Conservation (phyloP, 306 rosid species). For the Citrullus amarus region DNA sequence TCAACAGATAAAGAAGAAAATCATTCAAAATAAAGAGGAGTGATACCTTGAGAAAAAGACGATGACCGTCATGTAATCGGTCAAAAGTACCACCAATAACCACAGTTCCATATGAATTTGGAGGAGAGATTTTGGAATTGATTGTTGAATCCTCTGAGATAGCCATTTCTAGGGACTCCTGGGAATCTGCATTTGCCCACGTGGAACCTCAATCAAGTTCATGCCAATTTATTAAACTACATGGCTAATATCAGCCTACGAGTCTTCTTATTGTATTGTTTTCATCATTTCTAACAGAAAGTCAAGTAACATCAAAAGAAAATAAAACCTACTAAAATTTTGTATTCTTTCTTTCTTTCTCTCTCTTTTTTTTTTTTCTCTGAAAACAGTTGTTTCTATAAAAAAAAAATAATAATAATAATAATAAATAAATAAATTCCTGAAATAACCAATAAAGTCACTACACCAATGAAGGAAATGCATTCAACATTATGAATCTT, state of each 20-base stretch:
- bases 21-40: neutral
- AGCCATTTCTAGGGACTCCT: slow-evolving; percentile 26
- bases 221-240: neutral
- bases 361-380: too few species aligned
- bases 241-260: neutral
- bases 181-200: neutral
- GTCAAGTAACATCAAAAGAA: neutral
- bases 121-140: slow-evolving; percentile 45
- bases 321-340: neutral
- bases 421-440: too few species aligned
- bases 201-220: neutral
- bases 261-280: neutral
- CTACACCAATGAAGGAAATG: too few species aligned
- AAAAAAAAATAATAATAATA: too few species aligned
- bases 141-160: slow-evolving; percentile 31
- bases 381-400: too few species aligned
- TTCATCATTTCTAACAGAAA: neutral
- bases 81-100: slow-evolving; percentile 94
- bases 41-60: slow-evolving; percentile 71
- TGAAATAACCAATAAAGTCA: too few species aligned
- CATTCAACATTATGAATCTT: too few species aligned
- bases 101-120: slow-evolving; percentile 54
- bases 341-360: too few species aligned
- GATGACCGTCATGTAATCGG: slow-evolving; percentile 86
- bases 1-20: neutral